A percentile compares a stretch with the other conserved stretches of the same genome.
phyloP scores from a whole-genome alignment of 2,329 filamentous ascomycete genomes.

The Mycosphaerella sp. region DNA sequence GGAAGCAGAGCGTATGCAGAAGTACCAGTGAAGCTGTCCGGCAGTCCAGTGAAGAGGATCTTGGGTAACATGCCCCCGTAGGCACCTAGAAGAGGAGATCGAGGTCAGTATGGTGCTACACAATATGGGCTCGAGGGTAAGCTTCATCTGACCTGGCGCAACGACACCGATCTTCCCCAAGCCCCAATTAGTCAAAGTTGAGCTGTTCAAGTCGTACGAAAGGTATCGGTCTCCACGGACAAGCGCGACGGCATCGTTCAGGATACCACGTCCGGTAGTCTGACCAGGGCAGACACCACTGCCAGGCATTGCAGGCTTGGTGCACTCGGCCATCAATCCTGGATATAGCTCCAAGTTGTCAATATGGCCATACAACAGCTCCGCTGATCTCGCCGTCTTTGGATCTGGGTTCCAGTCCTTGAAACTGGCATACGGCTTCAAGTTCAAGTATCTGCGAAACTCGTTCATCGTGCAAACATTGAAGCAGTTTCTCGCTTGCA shows the following conservation, averaged over 20 bases:
- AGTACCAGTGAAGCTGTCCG: slow-evolving; percentile 45
- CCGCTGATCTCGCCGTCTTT: slow-evolving; percentile 34
- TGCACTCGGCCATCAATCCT: slow-evolving; percentile 51
- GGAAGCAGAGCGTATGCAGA: slow-evolving; percentile 46
- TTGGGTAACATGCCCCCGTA: slow-evolving; percentile 39
- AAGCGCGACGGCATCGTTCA: slow-evolving; percentile 46
- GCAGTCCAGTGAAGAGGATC: slow-evolving; percentile 44
- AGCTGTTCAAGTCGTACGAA: slow-evolving; percentile 46
- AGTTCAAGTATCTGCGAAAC: slow-evolving; percentile 36
- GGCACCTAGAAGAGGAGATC: not conserved
- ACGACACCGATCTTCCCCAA: slow-evolving; percentile 43
- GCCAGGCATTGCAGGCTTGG: slow-evolving; percentile 48
- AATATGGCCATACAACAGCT: slow-evolving; percentile 48
- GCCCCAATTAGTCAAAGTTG: slow-evolving; percentile 48
- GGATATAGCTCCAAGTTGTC: slow-evolving; percentile 54
- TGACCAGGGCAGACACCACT: slow-evolving; percentile 44
- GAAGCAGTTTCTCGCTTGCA: slow-evolving; percentile 43
- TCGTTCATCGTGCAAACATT: slow-evolving; percentile 51
- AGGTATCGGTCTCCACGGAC: slow-evolving; percentile 45
- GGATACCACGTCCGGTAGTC: slow-evolving; percentile 43
- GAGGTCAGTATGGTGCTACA: not conserved
- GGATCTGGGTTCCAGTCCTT: slow-evolving; percentile 35
- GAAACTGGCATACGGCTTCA: slow-evolving; percentile 35
- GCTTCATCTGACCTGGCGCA: slow-evolving; percentile 26
- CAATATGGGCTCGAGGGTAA: not conserved